A percentile compares a stretch with the other conserved stretches of the same genome.
Evolutionary conservation across 2,329 filamentous ascomycete species (phyloP).

Genomic region (Sporothrix humicola): DNA sequence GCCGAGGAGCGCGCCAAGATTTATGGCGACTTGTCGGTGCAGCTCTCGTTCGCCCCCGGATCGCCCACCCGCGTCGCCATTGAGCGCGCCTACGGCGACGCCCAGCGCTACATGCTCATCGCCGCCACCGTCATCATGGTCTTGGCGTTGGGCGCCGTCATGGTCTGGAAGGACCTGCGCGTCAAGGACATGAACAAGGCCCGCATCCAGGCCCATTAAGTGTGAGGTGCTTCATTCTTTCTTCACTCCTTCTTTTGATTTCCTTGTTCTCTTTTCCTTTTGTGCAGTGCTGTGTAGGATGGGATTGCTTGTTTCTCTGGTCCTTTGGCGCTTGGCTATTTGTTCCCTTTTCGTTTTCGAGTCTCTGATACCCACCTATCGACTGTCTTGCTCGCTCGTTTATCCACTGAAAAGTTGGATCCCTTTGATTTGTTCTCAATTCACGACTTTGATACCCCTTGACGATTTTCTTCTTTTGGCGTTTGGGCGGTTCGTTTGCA

Average conservation of each 20-base stretch:
- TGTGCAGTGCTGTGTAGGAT: too few relatives aligned
- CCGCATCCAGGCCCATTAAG: not conserved
- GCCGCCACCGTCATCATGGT: conserved; percentile 45
- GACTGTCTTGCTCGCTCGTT: too few relatives aligned
- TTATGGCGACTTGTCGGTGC: conserved; percentile 58
- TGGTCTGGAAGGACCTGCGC: conserved; percentile 25
- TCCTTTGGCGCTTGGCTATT: too few relatives aligned
- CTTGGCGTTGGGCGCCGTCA: not conserved
- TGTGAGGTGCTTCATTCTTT: conserved; percentile 18
- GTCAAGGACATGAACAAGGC: conserved; percentile 21
- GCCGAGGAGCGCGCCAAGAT: conserved; percentile 51
- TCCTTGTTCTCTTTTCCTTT: not conserved
- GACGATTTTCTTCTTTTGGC: not conserved
- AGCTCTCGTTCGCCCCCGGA: conserved; percentile 58
- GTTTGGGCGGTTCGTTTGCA: not conserved
- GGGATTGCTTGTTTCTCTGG: too few relatives aligned
- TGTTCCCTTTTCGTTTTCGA: too few relatives aligned
- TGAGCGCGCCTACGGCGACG: conserved; percentile 60
- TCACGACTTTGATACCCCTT: too few relatives aligned
- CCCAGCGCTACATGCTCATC: conserved; percentile 55
- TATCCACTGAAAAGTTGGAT: too few relatives aligned
- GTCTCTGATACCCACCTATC: too few relatives aligned
- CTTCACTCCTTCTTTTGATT: not conserved
- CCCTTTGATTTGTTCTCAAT: not conserved
- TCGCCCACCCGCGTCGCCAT: conserved; percentile 58